Base-by-base conservation (phyloP, 2,329 filamentous ascomycete genomes). In the Clarireedia hainanense region DNA sequence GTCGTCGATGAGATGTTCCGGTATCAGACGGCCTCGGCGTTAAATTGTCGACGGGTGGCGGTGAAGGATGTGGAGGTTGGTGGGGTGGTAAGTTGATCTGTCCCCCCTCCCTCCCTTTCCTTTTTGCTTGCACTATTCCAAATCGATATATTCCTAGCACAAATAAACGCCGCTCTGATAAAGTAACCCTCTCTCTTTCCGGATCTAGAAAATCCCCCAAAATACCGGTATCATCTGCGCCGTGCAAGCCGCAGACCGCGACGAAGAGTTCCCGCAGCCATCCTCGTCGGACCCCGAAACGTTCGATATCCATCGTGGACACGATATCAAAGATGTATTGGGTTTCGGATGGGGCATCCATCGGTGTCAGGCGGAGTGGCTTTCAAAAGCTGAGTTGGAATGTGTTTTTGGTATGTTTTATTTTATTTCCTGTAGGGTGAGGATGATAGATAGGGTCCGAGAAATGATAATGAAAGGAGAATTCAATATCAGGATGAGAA, bases 1-100 rank as follows among this genome's bases (percentile, higher is more conserved):
- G 77, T 79, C 43, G 75, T 79, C 0, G 71, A 76, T 45, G 76
- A 79, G 63, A 69, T 79, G 0, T 76, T 73, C 59, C 69, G 76
- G 6, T 79, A 69, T 58, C 75, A 78, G 58, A 76, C 74, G 0
- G 74, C 71, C 0, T 76, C 74, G 0, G 71, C 75, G 1, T 64
- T 79, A 55, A 75, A 75, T 0, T 76, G 75, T 36, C 73, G 74
- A 53, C 68, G 76, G 14, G 74, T 74, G 1, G 75, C 75, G 5
- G 77, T 76, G 61, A 73, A 70, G 17, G 75, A 78, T 53, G 65
- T 78, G 23, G 68, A 69, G 37, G 64, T 77, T 23, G 72, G 72
- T 3, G 75, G 73, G 9, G 71, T 74, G 65, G 27, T 56, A 26
- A 12, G 36, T 42, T 15, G 5, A 7, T 30, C 10, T 30, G 6